A percentile compares a stretch with the other conserved stretches of the same genome.
These are phyloP conservation scores for Melampsora larici-populina DNA, from an alignment of 1,284 basidiomycete genomes.

Conservation along the genomic window DNA sequence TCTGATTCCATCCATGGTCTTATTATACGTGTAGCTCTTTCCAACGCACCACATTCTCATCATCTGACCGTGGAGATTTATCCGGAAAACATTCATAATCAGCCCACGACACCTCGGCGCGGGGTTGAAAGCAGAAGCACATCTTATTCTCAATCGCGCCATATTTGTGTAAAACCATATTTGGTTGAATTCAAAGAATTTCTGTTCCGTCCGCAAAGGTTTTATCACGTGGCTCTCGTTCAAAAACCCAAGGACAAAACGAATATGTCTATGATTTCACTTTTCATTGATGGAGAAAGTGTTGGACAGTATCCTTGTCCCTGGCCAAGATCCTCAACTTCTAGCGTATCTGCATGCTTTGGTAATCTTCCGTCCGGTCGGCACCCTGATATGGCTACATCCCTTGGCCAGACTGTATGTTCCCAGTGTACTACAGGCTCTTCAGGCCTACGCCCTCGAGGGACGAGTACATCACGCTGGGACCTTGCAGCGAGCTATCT, in stretches of 20 bases:
- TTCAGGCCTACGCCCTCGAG: background rate
- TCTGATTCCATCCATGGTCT: conserved; percentile 36
- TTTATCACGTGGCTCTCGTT: conserved; percentile 41
- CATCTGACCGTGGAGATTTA: conserved; percentile 21
- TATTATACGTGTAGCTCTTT: conserved; percentile 31
- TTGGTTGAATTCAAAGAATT: conserved; percentile 20
- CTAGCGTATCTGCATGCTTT: conserved; percentile 31
- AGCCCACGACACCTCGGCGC: background rate
- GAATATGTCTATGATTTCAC: conserved; percentile 10
- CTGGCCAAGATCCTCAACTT: conserved; percentile 22
- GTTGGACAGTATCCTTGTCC: background rate
- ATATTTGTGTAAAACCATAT: background rate
- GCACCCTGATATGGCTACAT: background rate
- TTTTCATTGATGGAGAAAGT: conserved; percentile 35
- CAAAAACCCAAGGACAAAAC: conserved; percentile 27
- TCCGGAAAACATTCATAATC: background rate
- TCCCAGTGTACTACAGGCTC: background rate
- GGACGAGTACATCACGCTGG: conserved; percentile 26
- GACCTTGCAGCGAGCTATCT: conserved; percentile 32
- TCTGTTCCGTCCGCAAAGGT: conserved; percentile 13
- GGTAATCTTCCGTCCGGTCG: background rate
- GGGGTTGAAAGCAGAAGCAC: background rate
- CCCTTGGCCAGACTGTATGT: background rate
- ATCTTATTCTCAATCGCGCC: background rate
- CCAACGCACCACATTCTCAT: conserved; percentile 18